Evolutionary conservation across 768 basidiomycete species (phyloP).

Genomic region (Daedalea quercina): DNA sequence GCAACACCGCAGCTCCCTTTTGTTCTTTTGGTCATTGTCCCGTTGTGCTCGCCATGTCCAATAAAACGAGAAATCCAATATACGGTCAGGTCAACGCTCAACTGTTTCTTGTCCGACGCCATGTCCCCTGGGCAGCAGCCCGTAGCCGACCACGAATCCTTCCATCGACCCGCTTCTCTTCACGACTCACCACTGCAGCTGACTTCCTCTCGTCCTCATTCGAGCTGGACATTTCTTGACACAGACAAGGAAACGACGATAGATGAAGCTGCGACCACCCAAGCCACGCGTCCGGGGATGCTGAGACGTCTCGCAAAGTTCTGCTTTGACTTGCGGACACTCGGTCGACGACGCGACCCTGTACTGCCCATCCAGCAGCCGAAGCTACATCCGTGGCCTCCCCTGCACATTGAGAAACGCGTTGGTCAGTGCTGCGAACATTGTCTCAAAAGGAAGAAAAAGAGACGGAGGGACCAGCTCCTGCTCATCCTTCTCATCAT

Average conservation of each 20-base stretch:
- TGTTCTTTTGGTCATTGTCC: no score
- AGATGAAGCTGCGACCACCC: background rate
- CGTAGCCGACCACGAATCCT: no score
- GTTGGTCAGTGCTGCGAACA: slow-evolving; percentile 12
- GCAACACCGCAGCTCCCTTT: no score
- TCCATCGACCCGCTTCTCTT: no score
- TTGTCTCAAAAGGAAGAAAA: slow-evolving; percentile 20
- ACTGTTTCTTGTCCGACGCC: no score
- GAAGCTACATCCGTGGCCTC: slow-evolving; percentile 27
- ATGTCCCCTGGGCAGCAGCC: no score
- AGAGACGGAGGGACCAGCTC: slow-evolving; percentile 24
- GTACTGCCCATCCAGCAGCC: slow-evolving; percentile 20
- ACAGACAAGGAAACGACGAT: background rate
- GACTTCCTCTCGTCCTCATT: no score
- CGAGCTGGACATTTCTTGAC: no score
- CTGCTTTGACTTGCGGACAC: slow-evolving; percentile 29
- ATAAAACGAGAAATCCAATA: no score
- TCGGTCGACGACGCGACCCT: slow-evolving; percentile 20
- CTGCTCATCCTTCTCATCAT: slow-evolving; percentile 29
- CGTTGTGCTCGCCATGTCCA: no score
- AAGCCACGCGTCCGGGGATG: slow-evolving; percentile 7
- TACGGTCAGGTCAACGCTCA: no score
- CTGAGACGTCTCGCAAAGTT: slow-evolving; percentile 30
- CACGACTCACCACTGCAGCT: no score
- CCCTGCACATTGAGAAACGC: slow-evolving; percentile 33